phyloP scores from a whole-genome alignment of 192 early-diverging fungal genomes.

The Coemansia sp. region DNA sequence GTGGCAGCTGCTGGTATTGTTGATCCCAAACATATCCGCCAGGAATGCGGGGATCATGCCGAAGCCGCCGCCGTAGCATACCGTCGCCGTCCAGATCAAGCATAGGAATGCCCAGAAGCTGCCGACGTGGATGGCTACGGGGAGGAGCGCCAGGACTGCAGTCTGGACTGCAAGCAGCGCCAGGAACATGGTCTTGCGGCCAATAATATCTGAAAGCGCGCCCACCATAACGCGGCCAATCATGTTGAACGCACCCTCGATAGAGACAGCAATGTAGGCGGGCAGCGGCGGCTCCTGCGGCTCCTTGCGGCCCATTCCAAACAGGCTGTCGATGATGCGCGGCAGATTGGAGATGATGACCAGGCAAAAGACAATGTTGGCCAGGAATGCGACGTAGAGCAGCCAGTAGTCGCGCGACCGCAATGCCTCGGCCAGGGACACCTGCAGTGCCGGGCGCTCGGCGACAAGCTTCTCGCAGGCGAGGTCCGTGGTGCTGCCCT shows the following conservation, averaged over 20 bases:
- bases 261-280: constrained; percentile 51
- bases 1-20: constrained; percentile 71
- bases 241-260: constrained; percentile 60
- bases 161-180: constrained; percentile 54
- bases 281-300: constrained; percentile 19
- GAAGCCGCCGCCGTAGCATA: constrained; percentile 71
- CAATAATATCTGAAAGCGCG: constrained; percentile 49
- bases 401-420: constrained; percentile 57
- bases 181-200: constrained; percentile 62
- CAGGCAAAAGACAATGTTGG: constrained; percentile 57
- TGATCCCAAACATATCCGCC: constrained; percentile 67
- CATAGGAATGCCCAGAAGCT: constrained; percentile 55
- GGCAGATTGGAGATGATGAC: constrained; percentile 57
- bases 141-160: constrained; percentile 51
- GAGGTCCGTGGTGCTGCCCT: not conserved
- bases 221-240: constrained; percentile 53
- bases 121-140: constrained; percentile 49
- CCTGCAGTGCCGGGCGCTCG: constrained; percentile 33
- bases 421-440: constrained; percentile 51
- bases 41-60: constrained; percentile 72
- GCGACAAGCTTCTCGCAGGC: not conserved
- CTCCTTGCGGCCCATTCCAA: constrained; percentile 39
- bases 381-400: constrained; percentile 56
- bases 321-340: constrained; percentile 50
- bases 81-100: constrained; percentile 55